Evolutionary conservation across 73 alveolate genomes (phyloP).

Genomic region (Durusdinium trenchii): DNA sequence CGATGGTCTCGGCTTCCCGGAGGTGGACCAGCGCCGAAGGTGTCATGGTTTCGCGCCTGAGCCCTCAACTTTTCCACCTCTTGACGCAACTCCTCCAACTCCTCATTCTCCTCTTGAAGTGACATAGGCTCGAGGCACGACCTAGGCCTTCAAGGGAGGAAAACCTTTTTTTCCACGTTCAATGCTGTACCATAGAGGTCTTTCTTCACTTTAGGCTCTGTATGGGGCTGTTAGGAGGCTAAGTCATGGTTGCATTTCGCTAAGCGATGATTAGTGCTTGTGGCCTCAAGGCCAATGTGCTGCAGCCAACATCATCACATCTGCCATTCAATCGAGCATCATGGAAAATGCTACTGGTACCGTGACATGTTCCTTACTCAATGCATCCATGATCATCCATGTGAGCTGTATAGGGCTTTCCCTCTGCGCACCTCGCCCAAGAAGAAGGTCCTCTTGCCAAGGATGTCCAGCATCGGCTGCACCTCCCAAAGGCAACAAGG

Average conservation of each 20-base stretch:
- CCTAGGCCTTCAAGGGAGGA: too few species aligned
- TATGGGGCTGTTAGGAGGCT: too few species aligned
- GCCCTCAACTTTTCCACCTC: neutral
- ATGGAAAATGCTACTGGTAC: too few species aligned
- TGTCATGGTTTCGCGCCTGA: neutral
- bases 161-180: too few species aligned
- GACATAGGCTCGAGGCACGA: too few species aligned
- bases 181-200: too few species aligned
- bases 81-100: neutral
- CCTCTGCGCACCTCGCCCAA: slow-evolving; percentile 58
- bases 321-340: too few species aligned
- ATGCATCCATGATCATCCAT: neutral
- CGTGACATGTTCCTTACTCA: neutral
- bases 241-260: too few species aligned
- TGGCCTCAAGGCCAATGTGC: too few species aligned
- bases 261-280: too few species aligned
- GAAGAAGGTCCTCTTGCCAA: slow-evolving; percentile 86
- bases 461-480: slow-evolving; percentile 71
- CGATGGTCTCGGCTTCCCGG: neutral
- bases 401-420: neutral
- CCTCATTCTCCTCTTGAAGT: slow-evolving; percentile 17
- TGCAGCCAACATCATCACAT: too few species aligned
- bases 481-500: neutral
- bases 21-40: neutral
- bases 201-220: too few species aligned